Conservation (phyloP, 2,329 filamentous ascomycete genomes). For the Claviceps fusiformis region DNA sequence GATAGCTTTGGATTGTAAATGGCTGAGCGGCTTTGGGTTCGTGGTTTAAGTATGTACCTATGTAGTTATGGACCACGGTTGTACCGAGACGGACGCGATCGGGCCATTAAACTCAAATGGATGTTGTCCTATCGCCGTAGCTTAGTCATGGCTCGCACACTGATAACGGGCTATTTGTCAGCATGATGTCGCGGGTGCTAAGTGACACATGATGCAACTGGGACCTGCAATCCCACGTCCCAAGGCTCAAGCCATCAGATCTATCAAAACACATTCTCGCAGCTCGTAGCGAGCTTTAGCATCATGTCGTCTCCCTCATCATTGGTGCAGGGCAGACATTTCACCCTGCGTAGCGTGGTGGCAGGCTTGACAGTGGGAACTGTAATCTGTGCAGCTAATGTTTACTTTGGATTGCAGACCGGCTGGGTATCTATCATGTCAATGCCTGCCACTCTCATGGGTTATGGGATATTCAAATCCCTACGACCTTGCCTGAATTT, state of each 20-base stretch:
- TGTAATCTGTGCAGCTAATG: constrained; percentile 91
- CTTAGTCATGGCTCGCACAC: background rate
- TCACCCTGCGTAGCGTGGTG: constrained; percentile 68
- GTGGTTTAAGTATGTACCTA: too few relatives aligned
- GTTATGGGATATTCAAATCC: constrained; percentile 84
- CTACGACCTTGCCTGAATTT: constrained; percentile 58
- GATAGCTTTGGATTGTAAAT: constrained; percentile 82
- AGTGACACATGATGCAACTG: background rate
- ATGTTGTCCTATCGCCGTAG: background rate
- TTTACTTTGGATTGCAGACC: constrained; percentile 96
- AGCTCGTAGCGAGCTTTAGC: background rate
- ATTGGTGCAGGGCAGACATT: constrained; percentile 45
- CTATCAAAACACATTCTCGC: background rate
- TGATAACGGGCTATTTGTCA: background rate
- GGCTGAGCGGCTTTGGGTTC: background rate
- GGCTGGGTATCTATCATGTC: constrained; percentile 69
- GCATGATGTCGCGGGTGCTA: background rate
- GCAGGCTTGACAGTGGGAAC: constrained; percentile 76
- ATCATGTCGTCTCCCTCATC: constrained; percentile 4
- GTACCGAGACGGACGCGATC: too few relatives aligned
- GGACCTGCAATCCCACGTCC: background rate
- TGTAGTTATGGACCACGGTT: too few relatives aligned
- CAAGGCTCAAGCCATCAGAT: background rate
- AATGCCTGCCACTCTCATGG: constrained; percentile 89
- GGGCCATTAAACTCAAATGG: too few relatives aligned